Evolutionary conservation across 257 asterid genomes (phyloP).

Genomic region (Lantana camara): DNA sequence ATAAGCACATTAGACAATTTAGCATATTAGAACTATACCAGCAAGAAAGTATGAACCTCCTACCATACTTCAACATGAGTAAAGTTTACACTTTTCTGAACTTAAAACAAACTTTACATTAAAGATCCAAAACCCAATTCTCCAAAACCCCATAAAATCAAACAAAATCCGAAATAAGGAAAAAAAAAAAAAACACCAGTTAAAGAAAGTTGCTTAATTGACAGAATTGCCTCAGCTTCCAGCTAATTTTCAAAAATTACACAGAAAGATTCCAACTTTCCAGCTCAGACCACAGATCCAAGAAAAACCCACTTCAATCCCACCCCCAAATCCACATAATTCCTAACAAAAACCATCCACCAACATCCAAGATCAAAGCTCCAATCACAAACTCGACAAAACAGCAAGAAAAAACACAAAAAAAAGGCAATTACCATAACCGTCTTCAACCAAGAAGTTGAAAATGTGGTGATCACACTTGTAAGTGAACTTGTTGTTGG

Average conservation of each 20-base stretch:
- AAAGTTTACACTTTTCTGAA: background rate
- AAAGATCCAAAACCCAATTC: conserved; percentile 17
- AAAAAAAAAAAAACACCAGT: background rate
- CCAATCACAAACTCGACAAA: background rate
- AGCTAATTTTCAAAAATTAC: conserved; percentile 1
- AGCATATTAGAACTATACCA: background rate
- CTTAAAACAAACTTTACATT: background rate
- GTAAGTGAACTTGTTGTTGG: conserved; percentile 62
- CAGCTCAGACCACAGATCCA: conserved; percentile 38
- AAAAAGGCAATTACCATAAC: conserved; percentile 46
- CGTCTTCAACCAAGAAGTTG: conserved; percentile 64
- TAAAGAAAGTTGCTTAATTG: background rate
- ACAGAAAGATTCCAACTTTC: conserved; percentile 16
- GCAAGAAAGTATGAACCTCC: background rate
- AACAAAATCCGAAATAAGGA: background rate
- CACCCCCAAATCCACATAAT: background rate
- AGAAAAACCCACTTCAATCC: conserved; percentile 24
- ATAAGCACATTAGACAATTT: background rate
- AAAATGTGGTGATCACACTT: conserved; percentile 71
- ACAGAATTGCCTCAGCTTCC: conserved; percentile 13
- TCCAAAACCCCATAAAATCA: background rate
- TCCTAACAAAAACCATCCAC: background rate
- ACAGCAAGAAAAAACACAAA: background rate
- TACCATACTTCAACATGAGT: background rate
- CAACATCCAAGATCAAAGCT: background rate